Conservation (phyloP, 2,329 filamentous ascomycete species). For the Emmonsiellopsis sp. region DNA sequence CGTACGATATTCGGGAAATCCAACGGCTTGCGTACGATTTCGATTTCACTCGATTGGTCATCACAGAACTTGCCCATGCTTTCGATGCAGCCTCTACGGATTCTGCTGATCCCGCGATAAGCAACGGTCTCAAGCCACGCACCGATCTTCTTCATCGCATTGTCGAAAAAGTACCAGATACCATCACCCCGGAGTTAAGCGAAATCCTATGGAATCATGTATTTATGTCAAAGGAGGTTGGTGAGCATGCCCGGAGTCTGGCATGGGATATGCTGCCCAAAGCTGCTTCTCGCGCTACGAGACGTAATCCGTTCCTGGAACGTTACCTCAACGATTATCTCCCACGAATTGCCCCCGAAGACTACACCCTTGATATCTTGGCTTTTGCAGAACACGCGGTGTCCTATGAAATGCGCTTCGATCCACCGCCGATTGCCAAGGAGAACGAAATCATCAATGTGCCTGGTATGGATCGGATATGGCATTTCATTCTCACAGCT, state of each 20-base stretch:
- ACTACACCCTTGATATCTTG: slow-evolving; percentile 32
- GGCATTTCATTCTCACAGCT: slow-evolving; percentile 68
- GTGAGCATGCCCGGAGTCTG: slow-evolving; percentile 51
- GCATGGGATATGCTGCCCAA: slow-evolving; percentile 61
- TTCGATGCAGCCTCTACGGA: slow-evolving; percentile 35
- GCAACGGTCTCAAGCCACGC: slow-evolving; percentile 44
- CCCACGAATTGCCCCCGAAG: slow-evolving; percentile 28
- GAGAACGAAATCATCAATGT: slow-evolving; percentile 35
- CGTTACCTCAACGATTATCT: slow-evolving; percentile 35
- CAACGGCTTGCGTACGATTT: slow-evolving; percentile 52
- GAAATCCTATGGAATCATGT: slow-evolving; percentile 62
- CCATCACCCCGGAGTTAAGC: slow-evolving; percentile 55
- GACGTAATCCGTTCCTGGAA: slow-evolving; percentile 34
- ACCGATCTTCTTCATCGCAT: slow-evolving; percentile 51
- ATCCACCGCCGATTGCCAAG: slow-evolving; percentile 39
- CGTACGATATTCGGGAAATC: slow-evolving; percentile 43
- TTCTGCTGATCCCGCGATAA: slow-evolving; percentile 28
- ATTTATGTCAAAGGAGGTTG: slow-evolving; percentile 55
- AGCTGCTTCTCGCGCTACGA: slow-evolving; percentile 19
- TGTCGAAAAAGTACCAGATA: slow-evolving; percentile 52
- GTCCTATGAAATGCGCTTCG: slow-evolving; percentile 47
- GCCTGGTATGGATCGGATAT: slow-evolving; percentile 60
- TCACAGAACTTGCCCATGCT: slow-evolving; percentile 56
- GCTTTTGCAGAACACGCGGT: slow-evolving; percentile 35
- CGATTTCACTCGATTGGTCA: slow-evolving; percentile 51